Base-by-base conservation (phyloP, 2,329 filamentous ascomycete species). In the Alternaria angustiovoidea region DNA sequence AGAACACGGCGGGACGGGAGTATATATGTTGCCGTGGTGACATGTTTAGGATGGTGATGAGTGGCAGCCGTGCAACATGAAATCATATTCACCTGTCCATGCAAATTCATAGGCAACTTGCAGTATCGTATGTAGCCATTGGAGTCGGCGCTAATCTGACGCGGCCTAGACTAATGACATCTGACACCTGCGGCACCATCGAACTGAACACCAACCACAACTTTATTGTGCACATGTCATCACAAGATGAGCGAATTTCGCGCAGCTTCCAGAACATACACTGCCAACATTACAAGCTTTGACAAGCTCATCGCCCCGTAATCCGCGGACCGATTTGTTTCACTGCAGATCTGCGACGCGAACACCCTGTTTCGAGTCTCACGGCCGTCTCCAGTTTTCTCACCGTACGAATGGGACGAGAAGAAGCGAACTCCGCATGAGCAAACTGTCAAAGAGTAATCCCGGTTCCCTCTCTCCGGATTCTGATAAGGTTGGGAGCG, bases 341-440 rank as follows among this genome's bases (percentile, higher is more conserved):
- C 42, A 24, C 34, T 38, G 42, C 51, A 34, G 34, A 54, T 32
- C 38, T 59, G 56, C 34, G 42, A 59, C 56, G 36, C 56, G 42
- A 59, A 54, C 47, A 51, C n/a, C 42, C 43, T 51, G 51, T 53
- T 59, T 59, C 36, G 24, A 42, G 51, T 54, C 51, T 59, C 51
- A 59, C 51, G 42, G 42, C 51, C 42, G 56, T 59, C 56, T 54
- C 56, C 26, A 48, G 22, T 54, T 22, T 43, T 54, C n/a, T 18
- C n/a, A 32, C 56, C 56, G 51, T 11, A 5, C 11, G 16, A 22
- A 59, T 48, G n/a, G 2, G 4, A 36, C 4, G 51, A 36, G 7
- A 14, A 30, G 42, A 1, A 36, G 20, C 2, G 1, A 9, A 32
- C 46, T 57, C 30, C 47, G 39, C 22, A 24, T 34, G 20, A 16